phyloP scores from a whole-genome alignment of 768 basidiomycete species.

The Termitomyces sp. region DNA sequence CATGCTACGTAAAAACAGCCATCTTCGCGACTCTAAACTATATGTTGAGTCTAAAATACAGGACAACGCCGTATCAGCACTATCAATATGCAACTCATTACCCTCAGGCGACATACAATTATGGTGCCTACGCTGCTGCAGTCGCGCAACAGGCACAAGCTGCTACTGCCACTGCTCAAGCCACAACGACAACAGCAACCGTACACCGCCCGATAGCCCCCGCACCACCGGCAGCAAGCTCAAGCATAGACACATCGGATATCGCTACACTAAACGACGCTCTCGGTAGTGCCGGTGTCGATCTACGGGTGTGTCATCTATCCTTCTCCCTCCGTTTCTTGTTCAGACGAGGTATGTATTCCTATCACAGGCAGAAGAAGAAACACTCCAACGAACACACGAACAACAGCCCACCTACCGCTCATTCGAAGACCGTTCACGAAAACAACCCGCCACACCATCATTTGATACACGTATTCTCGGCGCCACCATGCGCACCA shows the following conservation, averaged over 20 bases:
- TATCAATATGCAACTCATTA: conserved; percentile 47
- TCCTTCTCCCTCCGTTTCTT: not conserved
- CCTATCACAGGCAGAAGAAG: conserved; percentile 74
- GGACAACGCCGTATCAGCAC: conserved; percentile 49
- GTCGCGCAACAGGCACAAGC: conserved; percentile 28
- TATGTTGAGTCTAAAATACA: conserved; percentile 26
- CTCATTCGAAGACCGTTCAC: conserved; percentile 73
- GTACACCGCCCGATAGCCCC: conserved; percentile 17
- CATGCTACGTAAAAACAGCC: conserved; percentile 39
- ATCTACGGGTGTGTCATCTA: conserved; percentile 59
- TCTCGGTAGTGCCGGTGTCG: conserved; percentile 83
- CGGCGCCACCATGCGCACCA: conserved; percentile 63
- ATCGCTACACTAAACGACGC: conserved; percentile 82
- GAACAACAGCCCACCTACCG: conserved; percentile 64
- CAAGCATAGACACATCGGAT: conserved; percentile 61
- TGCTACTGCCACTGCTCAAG: conserved; percentile 20
- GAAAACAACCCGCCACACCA: conserved; percentile 70
- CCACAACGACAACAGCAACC: conserved; percentile 24
- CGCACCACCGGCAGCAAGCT: conserved; percentile 22
- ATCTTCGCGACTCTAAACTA: conserved; percentile 18
- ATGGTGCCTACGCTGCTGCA: conserved; percentile 39
- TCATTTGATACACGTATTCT: conserved; percentile 69
- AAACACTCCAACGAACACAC: conserved; percentile 66
- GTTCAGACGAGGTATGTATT: conserved; percentile 3
- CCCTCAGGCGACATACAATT: conserved; percentile 44